Conservation (phyloP, 164 flowering plant species). For the Aristolochia fimbriata region DNA sequence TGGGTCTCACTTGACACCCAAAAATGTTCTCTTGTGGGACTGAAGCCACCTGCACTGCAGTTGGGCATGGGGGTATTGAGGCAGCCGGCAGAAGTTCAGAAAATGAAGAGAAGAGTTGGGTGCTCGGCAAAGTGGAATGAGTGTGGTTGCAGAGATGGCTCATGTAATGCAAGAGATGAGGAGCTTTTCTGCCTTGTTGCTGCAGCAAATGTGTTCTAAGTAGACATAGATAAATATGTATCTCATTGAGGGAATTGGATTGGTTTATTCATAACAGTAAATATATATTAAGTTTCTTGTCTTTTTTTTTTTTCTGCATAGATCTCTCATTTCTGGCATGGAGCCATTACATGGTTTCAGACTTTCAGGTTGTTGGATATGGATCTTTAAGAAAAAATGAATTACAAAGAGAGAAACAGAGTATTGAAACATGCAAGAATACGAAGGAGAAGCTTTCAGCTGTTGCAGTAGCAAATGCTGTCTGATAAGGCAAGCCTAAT, state of each 20-base stretch:
- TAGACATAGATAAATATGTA: background rate
- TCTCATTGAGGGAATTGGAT: background rate
- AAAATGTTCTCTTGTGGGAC: background rate
- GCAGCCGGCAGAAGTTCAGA: background rate
- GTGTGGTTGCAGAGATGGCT: slow-evolving; percentile 19
- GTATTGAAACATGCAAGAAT: too few relatives aligned
- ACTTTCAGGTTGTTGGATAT: too few relatives aligned
- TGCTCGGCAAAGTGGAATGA: slow-evolving; percentile 5
- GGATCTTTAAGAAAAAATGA: too few relatives aligned
- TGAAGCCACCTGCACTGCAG: slow-evolving; percentile 16
- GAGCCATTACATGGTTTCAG: too few relatives aligned
- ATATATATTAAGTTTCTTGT: too few relatives aligned
- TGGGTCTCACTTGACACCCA: slow-evolving; percentile 22
- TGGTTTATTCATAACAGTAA: background rate
- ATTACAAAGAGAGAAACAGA: too few relatives aligned
- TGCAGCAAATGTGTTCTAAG: slow-evolving; percentile 3
- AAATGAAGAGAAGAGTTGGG: background rate
- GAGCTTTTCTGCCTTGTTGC: slow-evolving; percentile 20
- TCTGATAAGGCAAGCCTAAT: too few relatives aligned
- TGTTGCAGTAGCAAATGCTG: too few relatives aligned
- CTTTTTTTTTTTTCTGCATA: too few relatives aligned
- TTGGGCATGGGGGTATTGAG: slow-evolving; percentile 12
- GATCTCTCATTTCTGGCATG: too few relatives aligned
- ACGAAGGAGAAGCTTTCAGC: too few relatives aligned
- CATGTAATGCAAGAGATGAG: slow-evolving; percentile 14